Evolutionary conservation across 805 yeast species (phyloP).

Genomic region (Wickerhamiella sergipiensis): DNA sequence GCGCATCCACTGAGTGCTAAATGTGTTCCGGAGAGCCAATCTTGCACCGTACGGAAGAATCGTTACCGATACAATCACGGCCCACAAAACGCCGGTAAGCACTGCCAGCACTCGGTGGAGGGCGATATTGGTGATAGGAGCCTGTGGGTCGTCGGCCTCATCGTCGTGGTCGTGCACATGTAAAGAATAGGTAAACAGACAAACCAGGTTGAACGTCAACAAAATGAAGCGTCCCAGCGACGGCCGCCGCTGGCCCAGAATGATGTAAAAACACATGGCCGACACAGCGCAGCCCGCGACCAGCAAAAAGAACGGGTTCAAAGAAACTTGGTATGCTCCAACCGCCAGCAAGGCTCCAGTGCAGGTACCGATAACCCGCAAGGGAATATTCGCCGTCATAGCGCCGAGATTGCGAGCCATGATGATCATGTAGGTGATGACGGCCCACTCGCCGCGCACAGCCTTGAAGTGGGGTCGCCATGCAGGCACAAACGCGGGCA

Average conservation of each 20-base stretch:
- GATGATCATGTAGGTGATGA: slow-evolving; percentile 68
- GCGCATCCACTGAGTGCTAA: slow-evolving; percentile 61
- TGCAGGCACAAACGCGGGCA: slow-evolving; percentile 50
- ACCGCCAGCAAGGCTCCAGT: slow-evolving; percentile 56
- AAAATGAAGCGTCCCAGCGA: slow-evolving; percentile 41
- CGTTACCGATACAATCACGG: slow-evolving; percentile 49
- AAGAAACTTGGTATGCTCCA: slow-evolving; percentile 42
- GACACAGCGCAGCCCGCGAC: slow-evolving; percentile 31
- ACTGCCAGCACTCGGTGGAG: slow-evolving; percentile 66
- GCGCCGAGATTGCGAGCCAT: slow-evolving; percentile 81
- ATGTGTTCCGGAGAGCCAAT: slow-evolving; percentile 45
- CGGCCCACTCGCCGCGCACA: slow-evolving; percentile 77
- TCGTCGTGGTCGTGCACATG: slow-evolving; percentile 37
- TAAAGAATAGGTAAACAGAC: slow-evolving; percentile 59
- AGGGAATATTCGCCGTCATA: slow-evolving; percentile 50
- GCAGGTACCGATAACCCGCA: slow-evolving; percentile 51
- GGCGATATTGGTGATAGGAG: slow-evolving; percentile 62
- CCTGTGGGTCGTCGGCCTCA: slow-evolving; percentile 56
- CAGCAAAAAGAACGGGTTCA: slow-evolving; percentile 40
- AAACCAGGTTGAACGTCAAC: slow-evolving; percentile 65
- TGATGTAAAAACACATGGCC: slow-evolving; percentile 35
- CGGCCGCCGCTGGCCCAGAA: slow-evolving; percentile 33
- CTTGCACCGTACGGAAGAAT: slow-evolving; percentile 70
- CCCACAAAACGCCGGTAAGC: slow-evolving; percentile 62
- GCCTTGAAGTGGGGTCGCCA: slow-evolving; percentile 41